Percentiles rank a stretch among this genome's conserved stretches.
These are phyloP conservation scores for Pseudovirgaria hyperparasitica DNA, from an alignment of 2,329 filamentous ascomycete genomes.

Conservation along the genomic window DNA sequence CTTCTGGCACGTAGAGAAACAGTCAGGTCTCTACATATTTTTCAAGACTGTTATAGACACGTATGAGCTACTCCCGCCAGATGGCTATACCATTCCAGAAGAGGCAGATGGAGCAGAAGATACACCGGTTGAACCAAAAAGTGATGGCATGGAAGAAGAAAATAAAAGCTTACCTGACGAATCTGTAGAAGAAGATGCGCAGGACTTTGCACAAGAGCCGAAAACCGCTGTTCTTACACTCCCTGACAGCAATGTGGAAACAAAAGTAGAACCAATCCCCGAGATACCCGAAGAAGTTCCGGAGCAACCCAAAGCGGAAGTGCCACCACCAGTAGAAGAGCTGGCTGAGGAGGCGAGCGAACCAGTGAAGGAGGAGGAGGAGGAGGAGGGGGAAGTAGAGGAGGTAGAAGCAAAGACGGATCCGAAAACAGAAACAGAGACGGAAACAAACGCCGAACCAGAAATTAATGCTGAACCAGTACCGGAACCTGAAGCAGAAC, in stretches of 20 bases:
- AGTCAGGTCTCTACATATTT: constrained; percentile 86
- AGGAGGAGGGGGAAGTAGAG: constrained; percentile 8
- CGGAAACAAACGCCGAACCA: constrained; percentile 5
- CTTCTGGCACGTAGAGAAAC: constrained; percentile 85
- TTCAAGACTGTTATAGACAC: constrained; percentile 96
- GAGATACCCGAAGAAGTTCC: constrained; percentile 8
- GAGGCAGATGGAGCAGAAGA: constrained; percentile 77
- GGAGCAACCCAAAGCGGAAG: constrained; percentile 6
- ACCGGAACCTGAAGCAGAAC: constrained; percentile 6
- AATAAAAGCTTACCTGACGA: constrained; percentile 10
- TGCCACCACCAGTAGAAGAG: constrained; percentile 3
- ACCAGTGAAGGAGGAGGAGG: constrained; percentile 5
- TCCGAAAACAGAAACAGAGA: constrained; percentile 12
- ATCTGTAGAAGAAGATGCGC: constrained; percentile 28
- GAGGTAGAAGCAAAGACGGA: constrained; percentile 12
- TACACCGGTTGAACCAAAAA: constrained; percentile 16
- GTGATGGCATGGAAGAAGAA: constrained; percentile 12
- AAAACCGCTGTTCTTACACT: constrained; percentile 65
- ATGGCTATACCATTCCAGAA: constrained; percentile 90
- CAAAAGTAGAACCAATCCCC: constrained; percentile 23
- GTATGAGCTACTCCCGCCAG: constrained; percentile 77
- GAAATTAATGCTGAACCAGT: no score
- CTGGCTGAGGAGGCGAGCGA: constrained; percentile 5
- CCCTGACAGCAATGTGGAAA: constrained; percentile 70
- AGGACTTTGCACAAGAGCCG: constrained; percentile 54